Evolutionary conservation across 371 early-diverging fungal species (phyloP), one percentile per base, ranked within the genome.

Genomic region (Mortierella polycephala): DNA sequence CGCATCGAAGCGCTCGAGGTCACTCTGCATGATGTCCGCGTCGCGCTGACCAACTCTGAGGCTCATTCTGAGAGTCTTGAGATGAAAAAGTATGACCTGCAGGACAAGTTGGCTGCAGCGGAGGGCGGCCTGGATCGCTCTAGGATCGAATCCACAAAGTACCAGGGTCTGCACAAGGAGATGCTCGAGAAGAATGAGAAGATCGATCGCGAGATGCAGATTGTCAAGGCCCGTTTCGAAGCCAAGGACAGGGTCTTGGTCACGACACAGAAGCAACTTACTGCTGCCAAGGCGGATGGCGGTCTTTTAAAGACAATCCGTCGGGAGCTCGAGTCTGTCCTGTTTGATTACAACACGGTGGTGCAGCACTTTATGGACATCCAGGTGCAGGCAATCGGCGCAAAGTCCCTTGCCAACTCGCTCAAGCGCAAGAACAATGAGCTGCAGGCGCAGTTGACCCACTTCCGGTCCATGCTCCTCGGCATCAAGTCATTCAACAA

Each of bases 401-500:
- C 79, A 7, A 79, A 79, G 60, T 50, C 79, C 7, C 23, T 79
- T 23, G 79, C 79, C 40, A 79, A 79, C 21, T 30, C 72, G 1
- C 52, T 72, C 40, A 79, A 79, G 79, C 72, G 79, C 50, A 64
- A 72, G 57, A 62, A 60, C 55, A 68, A 72, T 37, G 79, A 79
- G 49, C 67, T 79, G 18, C 46, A 62, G 18, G 66, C 59, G 2
- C 73, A 79, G 52, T 45, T 79, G 69, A 79, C 69, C 5, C 79
- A 79, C 49, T 79, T 66, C 66, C 79, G 79, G 9, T 61, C 79
- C 6, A 79, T 79, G 69, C 46, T 79, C 44, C 63, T 79, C 23
- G 79, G 79, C 45, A 79, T 79, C 79, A 79, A 79, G 63, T 79
- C 79, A 11, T 79, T 79, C 69, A 79, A 79, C 63, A 79, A 79